A percentile compares a stretch with the other conserved stretches of the same genome.
Evolutionary conservation across 2,329 filamentous ascomycete genomes (phyloP).

Genomic region (Penicillium thymicola): DNA sequence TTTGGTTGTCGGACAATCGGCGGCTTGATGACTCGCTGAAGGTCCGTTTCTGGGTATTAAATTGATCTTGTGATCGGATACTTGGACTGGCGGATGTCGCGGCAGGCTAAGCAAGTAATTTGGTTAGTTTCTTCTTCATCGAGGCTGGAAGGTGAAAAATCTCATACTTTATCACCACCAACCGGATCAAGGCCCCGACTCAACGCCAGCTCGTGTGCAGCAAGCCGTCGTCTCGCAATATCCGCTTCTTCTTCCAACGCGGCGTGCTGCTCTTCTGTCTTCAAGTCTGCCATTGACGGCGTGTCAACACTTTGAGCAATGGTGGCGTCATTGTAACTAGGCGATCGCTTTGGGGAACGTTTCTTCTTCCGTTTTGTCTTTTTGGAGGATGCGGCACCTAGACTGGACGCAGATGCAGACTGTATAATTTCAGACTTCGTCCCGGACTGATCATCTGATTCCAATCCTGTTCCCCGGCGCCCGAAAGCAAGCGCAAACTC

Average conservation of each 20-base stretch:
- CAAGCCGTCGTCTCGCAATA: constrained; percentile 52
- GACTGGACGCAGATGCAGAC: constrained; percentile 47
- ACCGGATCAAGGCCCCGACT: constrained; percentile 49
- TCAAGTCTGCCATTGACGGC: constrained; percentile 54
- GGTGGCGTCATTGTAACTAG: constrained; percentile 25
- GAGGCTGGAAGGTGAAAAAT: neutral
- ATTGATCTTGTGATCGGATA: constrained; percentile 8
- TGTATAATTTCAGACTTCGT: constrained; percentile 50
- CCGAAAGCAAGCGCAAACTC: constrained; percentile 84
- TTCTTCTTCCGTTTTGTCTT: constrained; percentile 41
- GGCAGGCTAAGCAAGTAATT: constrained; percentile 5
- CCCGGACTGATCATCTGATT: constrained; percentile 67
- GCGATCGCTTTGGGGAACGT: constrained; percentile 25
- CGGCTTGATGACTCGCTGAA: constrained; percentile 16
- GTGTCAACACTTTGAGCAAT: constrained; percentile 34
- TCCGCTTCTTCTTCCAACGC: constrained; percentile 55
- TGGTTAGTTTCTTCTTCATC: constrained; percentile 1
- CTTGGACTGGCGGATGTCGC: constrained; percentile 2
- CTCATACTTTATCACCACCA: constrained; percentile 29
- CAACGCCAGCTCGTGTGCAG: constrained; percentile 55
- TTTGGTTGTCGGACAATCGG: constrained; percentile 19
- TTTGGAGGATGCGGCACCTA: constrained; percentile 45
- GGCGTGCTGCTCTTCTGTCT: constrained; percentile 55
- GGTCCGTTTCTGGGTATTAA: neutral
- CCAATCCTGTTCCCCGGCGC: constrained; percentile 58